Percentiles rank a stretch among this genome's conserved stretches.
Conservation (phyloP, 2,329 filamentous ascomycete species). For the Xylariales sp. region DNA sequence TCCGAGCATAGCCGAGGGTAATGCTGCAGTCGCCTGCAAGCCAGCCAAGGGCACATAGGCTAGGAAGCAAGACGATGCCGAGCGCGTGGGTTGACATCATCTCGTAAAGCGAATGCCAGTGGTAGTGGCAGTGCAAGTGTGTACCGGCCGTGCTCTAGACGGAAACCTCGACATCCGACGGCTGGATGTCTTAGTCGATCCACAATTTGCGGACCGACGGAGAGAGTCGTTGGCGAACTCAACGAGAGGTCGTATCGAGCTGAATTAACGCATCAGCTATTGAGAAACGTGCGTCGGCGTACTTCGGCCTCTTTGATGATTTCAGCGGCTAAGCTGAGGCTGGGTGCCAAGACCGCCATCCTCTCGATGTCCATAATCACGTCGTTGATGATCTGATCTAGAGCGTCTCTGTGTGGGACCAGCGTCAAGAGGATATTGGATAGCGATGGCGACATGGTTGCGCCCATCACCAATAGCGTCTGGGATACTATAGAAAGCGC, state of each 20-base stretch:
- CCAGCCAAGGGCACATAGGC: conserved; percentile 27
- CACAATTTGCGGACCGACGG: conserved; percentile 25
- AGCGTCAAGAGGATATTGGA: conserved; percentile 70
- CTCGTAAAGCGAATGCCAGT: conserved; percentile 18
- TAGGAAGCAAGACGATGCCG: conserved; percentile 24
- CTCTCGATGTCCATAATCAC: conserved; percentile 81
- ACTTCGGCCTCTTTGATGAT: conserved; percentile 84
- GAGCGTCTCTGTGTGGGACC: conserved; percentile 67
- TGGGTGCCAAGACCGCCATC: conserved; percentile 80
- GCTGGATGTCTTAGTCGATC: conserved; percentile 23
- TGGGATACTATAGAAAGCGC: conserved; percentile 86
- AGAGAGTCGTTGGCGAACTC: conserved; percentile 28
- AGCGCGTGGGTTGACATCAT: conserved; percentile 23
- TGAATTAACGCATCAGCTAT: conserved; percentile 55
- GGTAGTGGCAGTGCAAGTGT: conserved; percentile 21
- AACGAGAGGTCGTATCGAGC: conserved; percentile 33
- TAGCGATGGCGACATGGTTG: conserved; percentile 81
- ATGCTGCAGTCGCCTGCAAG: conserved; percentile 38
- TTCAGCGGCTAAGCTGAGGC: conserved; percentile 79
- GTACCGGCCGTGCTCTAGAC: conserved; percentile 18
- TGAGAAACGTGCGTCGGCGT: conserved; percentile 72
- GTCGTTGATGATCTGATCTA: conserved; percentile 81
- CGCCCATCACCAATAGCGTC: conserved; percentile 84
- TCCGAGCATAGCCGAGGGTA: conserved; percentile 43
- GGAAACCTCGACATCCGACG: conserved; percentile 28